Base-by-base conservation (phyloP, 345 rosid species). In the Melaleuca alternifolia region DNA sequence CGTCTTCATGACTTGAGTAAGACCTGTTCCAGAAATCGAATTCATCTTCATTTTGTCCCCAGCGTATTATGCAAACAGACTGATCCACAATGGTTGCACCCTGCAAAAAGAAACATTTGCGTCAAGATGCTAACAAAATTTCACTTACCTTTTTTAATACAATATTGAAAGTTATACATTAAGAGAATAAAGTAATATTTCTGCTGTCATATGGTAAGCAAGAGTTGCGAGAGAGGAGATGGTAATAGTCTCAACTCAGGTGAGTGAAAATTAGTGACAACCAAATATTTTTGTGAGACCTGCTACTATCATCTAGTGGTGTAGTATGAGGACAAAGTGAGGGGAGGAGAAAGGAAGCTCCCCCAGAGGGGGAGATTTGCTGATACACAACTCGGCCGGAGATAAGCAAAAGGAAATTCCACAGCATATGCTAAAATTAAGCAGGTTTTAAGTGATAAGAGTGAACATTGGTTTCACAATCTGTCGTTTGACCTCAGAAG, bases 71-170 rank as follows among this genome's bases (percentile, higher is more conserved):
- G 89, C 98, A 96, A 75, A 96, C 93, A 9, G 92, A 94, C 84
- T 94, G 93, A 86, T 95, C 98, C 88, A 92, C 86, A 85, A 96
- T 91, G 14, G 97, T 92, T 11, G 99, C 98, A 59, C 99, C 99
- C 98, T 96, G 88, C 50, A 85, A 84, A 52, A 83, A 85, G 4
- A 54, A 83, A 83, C 54, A 5, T 44, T 82, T 50, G 83, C 26
- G 26, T 51, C 16, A 21, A 62, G 88, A 20, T 50, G 81, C 53
- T 59, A 59, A 57, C 46, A 71, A 71, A 71, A 18, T 33, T 46
- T 33, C 0, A 21, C 48, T 18, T 18, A 41, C 37, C 33, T 33
- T 71, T 24, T 33, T 9, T 16, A 71, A 16, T 9, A 33, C 48
- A 18, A 18, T 18, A 46, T 18, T 4, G 12, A 33, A 18, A 71